A percentile compares a stretch with the other conserved stretches of the same genome.
These are phyloP conservation scores for Cyclotella atomus DNA, from an alignment of 108 stramenopile genomes.

Conservation along the genomic window DNA sequence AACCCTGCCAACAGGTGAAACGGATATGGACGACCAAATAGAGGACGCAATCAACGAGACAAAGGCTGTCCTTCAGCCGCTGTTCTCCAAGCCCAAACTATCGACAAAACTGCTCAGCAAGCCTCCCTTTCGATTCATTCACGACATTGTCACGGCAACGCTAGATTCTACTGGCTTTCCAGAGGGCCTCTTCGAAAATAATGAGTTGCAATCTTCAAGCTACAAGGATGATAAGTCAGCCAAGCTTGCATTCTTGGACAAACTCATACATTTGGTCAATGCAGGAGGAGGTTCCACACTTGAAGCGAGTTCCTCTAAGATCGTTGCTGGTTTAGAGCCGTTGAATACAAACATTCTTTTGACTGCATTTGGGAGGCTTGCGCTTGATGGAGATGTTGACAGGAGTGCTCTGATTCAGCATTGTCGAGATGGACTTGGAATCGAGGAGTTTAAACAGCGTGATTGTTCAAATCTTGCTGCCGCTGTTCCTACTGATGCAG, in stretches of 20 bases:
- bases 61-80: constrained; percentile 28
- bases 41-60: constrained; percentile 27
- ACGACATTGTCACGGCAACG: constrained; percentile 46
- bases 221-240: constrained; percentile 45
- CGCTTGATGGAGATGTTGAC: constrained; percentile 29
- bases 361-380: constrained; percentile 23
- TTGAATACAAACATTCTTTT: constrained; percentile 39
- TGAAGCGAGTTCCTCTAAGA: constrained; percentile 31
- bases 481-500: neutral
- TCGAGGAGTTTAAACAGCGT: constrained; percentile 9
- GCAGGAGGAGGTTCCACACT: constrained; percentile 23
- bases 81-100: constrained; percentile 45
- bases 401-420: constrained; percentile 24
- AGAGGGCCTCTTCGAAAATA: constrained; percentile 15
- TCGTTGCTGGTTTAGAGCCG: constrained; percentile 51
- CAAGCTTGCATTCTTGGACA: constrained; percentile 52
- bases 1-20: neutral
- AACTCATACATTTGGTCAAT: constrained; percentile 47
- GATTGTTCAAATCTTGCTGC: neutral
- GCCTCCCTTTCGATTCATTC: constrained; percentile 53
- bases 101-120: constrained; percentile 36
- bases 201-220: constrained; percentile 47
- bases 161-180: constrained; percentile 50
- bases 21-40: constrained; percentile 2
- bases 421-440: constrained; percentile 26